These are phyloP conservation scores for Paraphoma chrysanthemicola DNA, from an alignment of 2,329 filamentous ascomycete species.

Conservation along the genomic window DNA sequence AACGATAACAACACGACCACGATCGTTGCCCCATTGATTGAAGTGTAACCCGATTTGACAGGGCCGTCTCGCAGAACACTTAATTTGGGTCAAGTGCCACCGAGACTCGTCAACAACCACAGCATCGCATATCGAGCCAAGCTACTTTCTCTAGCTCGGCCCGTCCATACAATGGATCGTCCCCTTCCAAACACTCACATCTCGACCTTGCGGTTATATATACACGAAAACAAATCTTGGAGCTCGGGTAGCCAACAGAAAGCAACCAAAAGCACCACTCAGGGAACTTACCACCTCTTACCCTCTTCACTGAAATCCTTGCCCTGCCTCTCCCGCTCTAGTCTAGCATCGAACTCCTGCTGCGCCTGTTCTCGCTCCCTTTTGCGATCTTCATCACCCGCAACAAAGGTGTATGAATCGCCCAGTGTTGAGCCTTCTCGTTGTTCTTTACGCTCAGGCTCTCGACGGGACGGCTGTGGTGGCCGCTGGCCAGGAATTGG, in stretches of 20 bases:
- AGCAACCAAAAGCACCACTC: not conserved
- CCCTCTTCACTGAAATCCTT: slow-evolving; percentile 48
- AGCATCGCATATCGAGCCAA: too few relatives aligned
- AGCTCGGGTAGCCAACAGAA: too few relatives aligned
- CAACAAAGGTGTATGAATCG: slow-evolving; percentile 55
- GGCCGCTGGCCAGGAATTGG: slow-evolving; percentile 19
- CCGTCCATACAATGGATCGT: too few relatives aligned
- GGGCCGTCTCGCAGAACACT: too few relatives aligned
- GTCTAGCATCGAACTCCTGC: slow-evolving; percentile 56
- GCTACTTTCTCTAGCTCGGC: too few relatives aligned
- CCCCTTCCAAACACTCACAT: too few relatives aligned
- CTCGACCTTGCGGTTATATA: not conserved
- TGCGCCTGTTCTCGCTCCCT: slow-evolving; percentile 55
- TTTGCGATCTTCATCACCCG: slow-evolving; percentile 52
- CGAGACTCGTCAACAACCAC: too few relatives aligned
- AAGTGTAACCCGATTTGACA: too few relatives aligned
- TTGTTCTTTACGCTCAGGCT: slow-evolving; percentile 30
- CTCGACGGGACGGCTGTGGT: slow-evolving; percentile 18
- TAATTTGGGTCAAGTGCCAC: too few relatives aligned
- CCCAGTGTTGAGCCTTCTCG: slow-evolving; percentile 42
- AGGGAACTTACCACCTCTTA: slow-evolving; percentile 37
- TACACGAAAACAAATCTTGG: not conserved
- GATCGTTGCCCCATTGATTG: too few relatives aligned
- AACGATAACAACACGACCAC: too few relatives aligned
- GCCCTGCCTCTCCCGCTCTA: slow-evolving; percentile 58